These are phyloP conservation scores for Clonostachys sp. DNA, from an alignment of 2,329 filamentous ascomycete genomes.

Conservation along the genomic window DNA sequence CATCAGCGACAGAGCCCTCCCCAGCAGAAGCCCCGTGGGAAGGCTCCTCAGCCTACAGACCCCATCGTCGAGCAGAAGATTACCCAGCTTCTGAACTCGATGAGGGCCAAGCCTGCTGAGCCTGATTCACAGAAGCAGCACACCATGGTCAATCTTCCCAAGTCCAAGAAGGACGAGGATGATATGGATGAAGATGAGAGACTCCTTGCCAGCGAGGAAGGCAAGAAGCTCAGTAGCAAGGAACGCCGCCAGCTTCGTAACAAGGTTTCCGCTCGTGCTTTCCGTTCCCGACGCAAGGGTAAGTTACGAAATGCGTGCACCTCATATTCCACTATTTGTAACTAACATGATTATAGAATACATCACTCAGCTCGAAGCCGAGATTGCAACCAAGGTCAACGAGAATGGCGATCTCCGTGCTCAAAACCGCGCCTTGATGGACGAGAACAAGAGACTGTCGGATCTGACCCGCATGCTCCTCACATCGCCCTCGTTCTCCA, in stretches of 20 bases:
- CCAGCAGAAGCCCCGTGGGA: constrained; percentile 46
- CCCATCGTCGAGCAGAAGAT: constrained; percentile 88
- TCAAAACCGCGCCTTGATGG: constrained; percentile 76
- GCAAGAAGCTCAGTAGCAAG: constrained; percentile 98
- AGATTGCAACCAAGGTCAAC: constrained; percentile 77
- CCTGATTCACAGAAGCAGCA: constrained; percentile 37
- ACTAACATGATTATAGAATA: constrained; percentile 62
- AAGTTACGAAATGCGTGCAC: constrained; percentile 27
- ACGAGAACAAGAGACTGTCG: constrained; percentile 79
- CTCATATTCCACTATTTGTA: not conserved
- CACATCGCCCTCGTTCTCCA: constrained; percentile 76
- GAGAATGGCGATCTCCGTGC: constrained; percentile 77
- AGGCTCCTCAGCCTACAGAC: constrained; percentile 52
- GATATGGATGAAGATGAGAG: constrained; percentile 99
- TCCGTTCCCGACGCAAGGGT: constrained; percentile 98
- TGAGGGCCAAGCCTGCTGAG: constrained; percentile 68
- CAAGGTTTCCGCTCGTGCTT: constrained; percentile 96
- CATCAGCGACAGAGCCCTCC: constrained; percentile 28
- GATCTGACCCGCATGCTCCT: constrained; percentile 79
- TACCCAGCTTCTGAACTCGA: constrained; percentile 84
- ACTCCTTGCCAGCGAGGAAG: constrained; percentile 90
- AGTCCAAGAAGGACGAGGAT: constrained; percentile 87
- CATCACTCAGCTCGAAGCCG: constrained; percentile 87
- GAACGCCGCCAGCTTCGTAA: constrained; percentile 95
- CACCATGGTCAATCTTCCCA: constrained; percentile 63